Evolutionary conservation across 2,329 filamentous ascomycete species (phyloP), one percentile per base, ranked within the genome.

Genomic region (Arthrinium puccinioides): DNA sequence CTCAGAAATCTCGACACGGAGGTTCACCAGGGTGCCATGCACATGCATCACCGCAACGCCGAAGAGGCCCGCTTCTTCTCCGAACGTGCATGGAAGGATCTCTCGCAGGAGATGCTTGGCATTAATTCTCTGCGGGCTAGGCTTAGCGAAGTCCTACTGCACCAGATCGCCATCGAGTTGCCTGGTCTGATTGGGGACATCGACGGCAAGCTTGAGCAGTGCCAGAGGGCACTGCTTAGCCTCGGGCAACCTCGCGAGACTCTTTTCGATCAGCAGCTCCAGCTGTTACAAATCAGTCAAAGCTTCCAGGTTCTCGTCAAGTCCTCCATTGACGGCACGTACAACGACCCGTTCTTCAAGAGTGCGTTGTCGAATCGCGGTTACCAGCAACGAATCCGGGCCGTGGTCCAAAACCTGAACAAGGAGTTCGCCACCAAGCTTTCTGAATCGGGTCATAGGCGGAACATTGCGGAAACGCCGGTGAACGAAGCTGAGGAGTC

Each of bases 1-100:
- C 45, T 75, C 11, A 57, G 58, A 16, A 74, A 72, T 44, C 54
- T 38, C 18, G 38, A 44, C 29, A 49, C 31, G 18, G 21, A 11
- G 24, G 18, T 2, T 33, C 15, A 9, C 8, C 20, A 13, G 31
- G 24, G 14, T 21, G 21, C 31, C 20, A 33, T 7, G n/a, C n/a
- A 7, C 24, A n/a, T n/a, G n/a, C n/a, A n/a, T n/a, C 24, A 43
- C 26, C 41, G 36, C 19, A 38, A 48, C 32, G 10, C 11, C 16
- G n/a, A 7, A 2, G 46, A 51, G 24, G 16, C 14, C 2, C 37
- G 37, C 1, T 46, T 49, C 38, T 46, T 51, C 20, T 42, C 41
- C 2, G 24, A 32, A 9, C 41, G 45, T 3, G 18, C 34, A 9
- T 51, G 46, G 46, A 32, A 16, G 10, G 8, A 32, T 23, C 9